These are phyloP conservation scores for Suillus subluteus DNA, from an alignment of 768 basidiomycete species.

Conservation along the genomic window DNA sequence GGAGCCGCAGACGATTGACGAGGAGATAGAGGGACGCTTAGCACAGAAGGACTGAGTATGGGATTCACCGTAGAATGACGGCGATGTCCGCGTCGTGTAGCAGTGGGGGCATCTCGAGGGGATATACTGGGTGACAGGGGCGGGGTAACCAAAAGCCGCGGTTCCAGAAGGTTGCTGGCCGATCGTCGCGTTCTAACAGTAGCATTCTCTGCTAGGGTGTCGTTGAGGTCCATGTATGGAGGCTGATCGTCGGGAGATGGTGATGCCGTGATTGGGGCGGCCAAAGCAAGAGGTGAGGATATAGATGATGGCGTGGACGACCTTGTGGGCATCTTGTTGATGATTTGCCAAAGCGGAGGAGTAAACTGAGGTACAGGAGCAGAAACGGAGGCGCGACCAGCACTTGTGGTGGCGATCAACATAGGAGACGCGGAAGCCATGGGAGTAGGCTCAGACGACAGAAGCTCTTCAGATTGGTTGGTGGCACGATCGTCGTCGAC, in stretches of 20 bases:
- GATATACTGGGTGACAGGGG: constrained; percentile 64
- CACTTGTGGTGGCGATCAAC: constrained; percentile 20
- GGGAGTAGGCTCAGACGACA: constrained; percentile 69
- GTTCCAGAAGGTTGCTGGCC: constrained; percentile 63
- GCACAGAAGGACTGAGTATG: constrained; percentile 57
- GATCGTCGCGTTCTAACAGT: constrained; percentile 70
- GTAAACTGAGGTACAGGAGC: constrained; percentile 49
- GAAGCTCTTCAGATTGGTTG: constrained; percentile 28
- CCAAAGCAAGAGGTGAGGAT: constrained; percentile 84
- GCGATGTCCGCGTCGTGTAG: constrained; percentile 59
- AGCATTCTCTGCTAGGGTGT: constrained; percentile 39
- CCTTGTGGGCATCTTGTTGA: constrained; percentile 62
- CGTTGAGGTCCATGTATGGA: constrained; percentile 71
- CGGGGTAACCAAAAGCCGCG: constrained; percentile 71
- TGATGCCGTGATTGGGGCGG: constrained; percentile 81
- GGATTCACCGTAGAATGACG: constrained; percentile 75
- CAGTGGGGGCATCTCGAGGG: constrained; percentile 53
- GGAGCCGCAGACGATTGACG: constrained; percentile 81
- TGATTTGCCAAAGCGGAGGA: constrained; percentile 43
- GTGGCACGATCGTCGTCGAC: constrained; percentile 13
- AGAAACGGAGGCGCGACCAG: constrained; percentile 30
- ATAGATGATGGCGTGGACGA: constrained; percentile 90
- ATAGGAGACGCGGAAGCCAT: constrained; percentile 57
- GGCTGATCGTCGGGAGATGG: constrained; percentile 60
- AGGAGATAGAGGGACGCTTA: constrained; percentile 75